These are phyloP conservation scores for Nematocida sp. DNA, from an alignment of 371 early-diverging fungal species.

Conservation along the genomic window DNA sequence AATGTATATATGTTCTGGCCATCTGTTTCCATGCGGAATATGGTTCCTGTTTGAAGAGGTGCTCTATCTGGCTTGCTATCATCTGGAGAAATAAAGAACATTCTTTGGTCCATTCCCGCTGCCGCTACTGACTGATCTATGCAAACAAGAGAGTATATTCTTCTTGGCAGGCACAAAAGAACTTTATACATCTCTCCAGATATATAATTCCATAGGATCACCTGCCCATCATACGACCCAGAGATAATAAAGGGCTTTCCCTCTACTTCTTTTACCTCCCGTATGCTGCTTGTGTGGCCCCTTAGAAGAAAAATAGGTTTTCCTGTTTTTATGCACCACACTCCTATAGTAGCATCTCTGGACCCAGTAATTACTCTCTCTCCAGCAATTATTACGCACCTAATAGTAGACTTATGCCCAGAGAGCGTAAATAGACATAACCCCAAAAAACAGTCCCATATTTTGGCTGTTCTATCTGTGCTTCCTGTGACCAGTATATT, in stretches of 20 bases:
- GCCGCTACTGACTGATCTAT: conserved; percentile 77
- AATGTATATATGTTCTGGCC: conserved; percentile 56
- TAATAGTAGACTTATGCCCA: conserved; percentile 87
- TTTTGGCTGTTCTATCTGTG: conserved; percentile 85
- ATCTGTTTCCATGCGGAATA: conserved; percentile 31
- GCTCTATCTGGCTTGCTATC: conserved; percentile 18
- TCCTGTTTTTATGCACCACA: conserved; percentile 62
- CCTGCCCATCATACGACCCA: conserved; percentile 87
- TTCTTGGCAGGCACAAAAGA: conserved; percentile 65
- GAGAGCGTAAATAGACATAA: conserved; percentile 76
- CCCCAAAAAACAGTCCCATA: conserved; percentile 87
- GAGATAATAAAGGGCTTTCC: conserved; percentile 73
- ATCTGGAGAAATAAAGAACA: conserved; percentile 57
- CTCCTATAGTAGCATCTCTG: conserved; percentile 64
- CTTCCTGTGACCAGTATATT: conserved; percentile 86
- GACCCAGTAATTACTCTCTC: conserved; percentile 64
- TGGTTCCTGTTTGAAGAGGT: conserved; percentile 35
- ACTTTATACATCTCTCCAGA: conserved; percentile 57
- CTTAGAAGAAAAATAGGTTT: conserved; percentile 65
- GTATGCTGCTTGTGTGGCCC: conserved; percentile 83
- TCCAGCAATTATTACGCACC: conserved; percentile 81
- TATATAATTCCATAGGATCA: conserved; percentile 80
- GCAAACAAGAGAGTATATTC: conserved; percentile 85
- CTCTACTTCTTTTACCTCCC: conserved; percentile 82
- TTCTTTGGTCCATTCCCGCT: conserved; percentile 72